Conservation (phyloP, 306 rosid genomes). For the Quillaja saponaria region DNA sequence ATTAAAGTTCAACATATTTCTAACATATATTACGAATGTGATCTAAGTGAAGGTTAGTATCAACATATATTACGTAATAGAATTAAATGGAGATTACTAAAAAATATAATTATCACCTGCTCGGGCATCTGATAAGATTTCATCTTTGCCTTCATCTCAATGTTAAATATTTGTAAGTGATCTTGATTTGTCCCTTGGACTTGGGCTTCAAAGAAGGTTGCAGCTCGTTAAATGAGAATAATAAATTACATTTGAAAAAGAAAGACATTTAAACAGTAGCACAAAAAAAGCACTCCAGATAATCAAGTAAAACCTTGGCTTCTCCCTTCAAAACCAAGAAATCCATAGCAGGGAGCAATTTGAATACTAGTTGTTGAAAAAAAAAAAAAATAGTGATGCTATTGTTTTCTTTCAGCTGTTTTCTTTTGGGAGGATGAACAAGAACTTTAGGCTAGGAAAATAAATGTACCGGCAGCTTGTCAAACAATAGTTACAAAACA, state of each 20-base stretch:
- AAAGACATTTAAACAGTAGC: slow-evolving; percentile 21
- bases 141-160: slow-evolving; percentile 92
- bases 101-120: slow-evolving; percentile 62
- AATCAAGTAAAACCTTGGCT: slow-evolving; percentile 18
- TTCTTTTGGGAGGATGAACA: too few relatives aligned
- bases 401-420: too few relatives aligned
- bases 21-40: slow-evolving; percentile 13
- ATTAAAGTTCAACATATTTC: slow-evolving; percentile 25
- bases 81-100: neutral
- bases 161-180: slow-evolving; percentile 94
- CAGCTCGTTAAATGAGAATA: slow-evolving; percentile 27
- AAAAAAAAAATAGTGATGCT: too few relatives aligned
- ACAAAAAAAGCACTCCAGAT: slow-evolving; percentile 21
- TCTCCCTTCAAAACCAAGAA: slow-evolving; percentile 1
- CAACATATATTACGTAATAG: slow-evolving; percentile 1
- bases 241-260: neutral
- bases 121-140: slow-evolving; percentile 95
- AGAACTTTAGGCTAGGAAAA: too few relatives aligned
- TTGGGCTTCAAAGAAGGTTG: slow-evolving; percentile 62
- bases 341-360: slow-evolving; percentile 27
- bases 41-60: slow-evolving; percentile 2
- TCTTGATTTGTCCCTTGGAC: slow-evolving; percentile 98
- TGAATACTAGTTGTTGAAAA: neutral
- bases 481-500: too few relatives aligned
- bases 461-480: too few relatives aligned